phyloP scores from a whole-genome alignment of 129 eudicot species.

The Artemisia annua region DNA sequence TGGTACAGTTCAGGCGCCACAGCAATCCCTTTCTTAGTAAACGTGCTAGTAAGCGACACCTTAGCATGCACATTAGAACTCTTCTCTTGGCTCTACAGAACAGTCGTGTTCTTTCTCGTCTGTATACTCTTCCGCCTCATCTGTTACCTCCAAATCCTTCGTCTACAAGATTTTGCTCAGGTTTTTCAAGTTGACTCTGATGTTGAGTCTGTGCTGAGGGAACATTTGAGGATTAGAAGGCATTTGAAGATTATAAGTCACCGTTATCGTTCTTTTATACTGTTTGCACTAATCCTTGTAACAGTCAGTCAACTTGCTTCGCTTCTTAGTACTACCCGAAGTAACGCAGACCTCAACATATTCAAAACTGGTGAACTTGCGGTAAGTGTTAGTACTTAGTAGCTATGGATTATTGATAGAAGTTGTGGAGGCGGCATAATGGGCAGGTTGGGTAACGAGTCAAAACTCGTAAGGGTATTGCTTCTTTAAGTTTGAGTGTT shows the following conservation, averaged over 20 bases:
- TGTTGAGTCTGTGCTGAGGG: slow-evolving; percentile 66
- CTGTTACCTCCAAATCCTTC: slow-evolving; percentile 88
- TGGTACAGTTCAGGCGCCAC: slow-evolving; percentile 91
- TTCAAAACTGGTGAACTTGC: slow-evolving; percentile 86
- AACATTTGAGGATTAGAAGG: slow-evolving; percentile 84
- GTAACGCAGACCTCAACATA: slow-evolving; percentile 47
- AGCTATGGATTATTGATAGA: too few species aligned
- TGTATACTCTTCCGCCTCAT: slow-evolving; percentile 86
- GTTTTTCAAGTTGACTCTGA: slow-evolving; percentile 70
- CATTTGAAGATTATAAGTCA: slow-evolving; percentile 80
- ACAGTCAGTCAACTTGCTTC: slow-evolving; percentile 70
- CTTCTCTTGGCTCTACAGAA: slow-evolving; percentile 83
- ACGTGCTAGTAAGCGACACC: slow-evolving; percentile 60
- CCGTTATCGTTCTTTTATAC: slow-evolving; percentile 69
- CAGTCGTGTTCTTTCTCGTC: slow-evolving; percentile 73
- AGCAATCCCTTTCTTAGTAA: slow-evolving; percentile 75
- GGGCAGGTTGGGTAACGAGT: too few species aligned
- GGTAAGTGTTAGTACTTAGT: too few species aligned
- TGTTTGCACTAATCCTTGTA: slow-evolving; percentile 56
- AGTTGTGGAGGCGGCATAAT: too few species aligned
- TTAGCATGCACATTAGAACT: slow-evolving; percentile 78
- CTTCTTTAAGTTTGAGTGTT: too few species aligned
- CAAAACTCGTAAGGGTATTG: too few species aligned
- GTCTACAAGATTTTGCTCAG: slow-evolving; percentile 72
- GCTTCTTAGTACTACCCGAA: slow-evolving; percentile 65